phyloP scores from a whole-genome alignment of 78 protist genomes.

The Creolimax fragrantissima region DNA sequence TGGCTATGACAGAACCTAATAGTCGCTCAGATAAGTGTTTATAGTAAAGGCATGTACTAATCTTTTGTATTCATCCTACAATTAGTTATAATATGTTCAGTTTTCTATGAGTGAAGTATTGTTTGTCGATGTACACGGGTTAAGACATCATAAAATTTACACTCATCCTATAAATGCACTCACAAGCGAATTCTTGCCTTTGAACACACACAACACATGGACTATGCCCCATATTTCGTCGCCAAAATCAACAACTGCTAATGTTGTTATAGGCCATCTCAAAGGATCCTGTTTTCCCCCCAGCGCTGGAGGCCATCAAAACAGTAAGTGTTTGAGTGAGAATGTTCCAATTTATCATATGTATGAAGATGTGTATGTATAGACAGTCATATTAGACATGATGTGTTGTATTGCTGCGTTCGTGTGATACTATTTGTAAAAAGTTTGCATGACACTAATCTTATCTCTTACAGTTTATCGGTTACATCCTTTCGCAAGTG shows the following conservation, averaged over 20 bases:
- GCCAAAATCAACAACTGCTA: too few species aligned
- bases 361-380: background rate
- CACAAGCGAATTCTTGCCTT: too few species aligned
- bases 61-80: background rate
- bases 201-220: too few species aligned
- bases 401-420: background rate
- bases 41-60: background rate
- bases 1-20: background rate
- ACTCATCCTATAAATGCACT: too few species aligned
- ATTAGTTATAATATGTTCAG: background rate
- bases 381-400: background rate
- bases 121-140: background rate
- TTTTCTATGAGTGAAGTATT: background rate
- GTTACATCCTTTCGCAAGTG: too few species aligned
- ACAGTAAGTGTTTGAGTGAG: background rate
- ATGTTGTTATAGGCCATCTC: background rate
- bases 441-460: too few species aligned
- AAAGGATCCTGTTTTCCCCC: background rate
- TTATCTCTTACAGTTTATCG: too few species aligned
- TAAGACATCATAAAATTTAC: too few species aligned
- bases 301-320: background rate
- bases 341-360: background rate
- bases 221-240: too few species aligned
- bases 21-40: background rate
- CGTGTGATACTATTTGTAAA: background rate